These are phyloP conservation scores for Cystobasidium ongulense DNA, from an alignment of 768 basidiomycete genomes.

Conservation along the genomic window DNA sequence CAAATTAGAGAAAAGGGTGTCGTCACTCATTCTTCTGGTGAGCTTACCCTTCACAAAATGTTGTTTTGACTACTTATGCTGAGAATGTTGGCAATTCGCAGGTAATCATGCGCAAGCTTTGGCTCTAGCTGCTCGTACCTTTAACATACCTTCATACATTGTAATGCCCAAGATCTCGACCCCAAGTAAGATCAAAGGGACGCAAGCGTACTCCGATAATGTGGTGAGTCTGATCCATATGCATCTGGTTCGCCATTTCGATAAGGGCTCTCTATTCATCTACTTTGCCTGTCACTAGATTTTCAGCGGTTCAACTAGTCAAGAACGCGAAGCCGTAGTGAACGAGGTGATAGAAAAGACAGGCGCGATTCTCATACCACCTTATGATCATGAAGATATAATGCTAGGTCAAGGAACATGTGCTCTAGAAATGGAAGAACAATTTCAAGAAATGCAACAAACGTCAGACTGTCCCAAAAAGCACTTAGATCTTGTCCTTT, in stretches of 20 bases:
- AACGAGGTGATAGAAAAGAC: conserved; percentile 38
- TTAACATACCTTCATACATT: conserved; percentile 40
- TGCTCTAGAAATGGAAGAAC: conserved; percentile 39
- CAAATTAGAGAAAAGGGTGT: conserved; percentile 38
- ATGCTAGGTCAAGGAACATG: conserved; percentile 42
- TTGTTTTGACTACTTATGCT: background rate
- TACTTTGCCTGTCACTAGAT: background rate
- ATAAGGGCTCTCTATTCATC: background rate
- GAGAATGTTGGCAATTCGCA: background rate
- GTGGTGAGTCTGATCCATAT: conserved; percentile 3
- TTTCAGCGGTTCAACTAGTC: conserved; percentile 39
- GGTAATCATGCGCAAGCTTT: conserved; percentile 43
- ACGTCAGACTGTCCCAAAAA: background rate
- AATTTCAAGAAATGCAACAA: conserved; percentile 22
- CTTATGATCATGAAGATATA: conserved; percentile 42
- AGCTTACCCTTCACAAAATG: background rate
- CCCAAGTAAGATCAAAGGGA: conserved; percentile 41
- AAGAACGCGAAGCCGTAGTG: conserved; percentile 39
- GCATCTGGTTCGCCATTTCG: background rate
- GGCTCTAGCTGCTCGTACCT: conserved; percentile 39
- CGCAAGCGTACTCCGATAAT: conserved; percentile 37
- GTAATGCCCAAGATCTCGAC: conserved; percentile 42
- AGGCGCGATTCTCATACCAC: conserved; percentile 40
- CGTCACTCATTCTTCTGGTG: conserved; percentile 42
- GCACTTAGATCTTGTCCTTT: conserved; percentile 34